Percentiles rank a stretch among this genome's conserved stretches.
phyloP scores from a whole-genome alignment of 805 yeast genomes.

The Sugiyamaella qingdaonensis region DNA sequence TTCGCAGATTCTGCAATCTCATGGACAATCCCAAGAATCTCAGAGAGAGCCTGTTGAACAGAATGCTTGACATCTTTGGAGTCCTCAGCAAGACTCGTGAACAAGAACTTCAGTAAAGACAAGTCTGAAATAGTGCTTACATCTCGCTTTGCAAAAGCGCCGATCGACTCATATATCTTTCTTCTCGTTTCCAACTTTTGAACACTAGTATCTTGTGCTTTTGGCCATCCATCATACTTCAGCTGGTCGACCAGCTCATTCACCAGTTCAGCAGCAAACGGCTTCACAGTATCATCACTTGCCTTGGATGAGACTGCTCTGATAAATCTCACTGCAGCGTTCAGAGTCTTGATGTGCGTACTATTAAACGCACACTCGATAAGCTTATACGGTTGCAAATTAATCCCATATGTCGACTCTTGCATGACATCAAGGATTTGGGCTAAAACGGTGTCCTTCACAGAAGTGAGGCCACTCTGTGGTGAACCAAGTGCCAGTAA shows the following conservation, averaged over 20 bases:
- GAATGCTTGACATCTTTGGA: constrained; percentile 56
- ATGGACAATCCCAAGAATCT: constrained; percentile 48
- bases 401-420: constrained; percentile 51
- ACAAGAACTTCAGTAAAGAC: constrained; percentile 43
- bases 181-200: constrained; percentile 19
- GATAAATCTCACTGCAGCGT: constrained; percentile 57
- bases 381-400: constrained; percentile 43
- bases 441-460: constrained; percentile 49
- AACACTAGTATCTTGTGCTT: constrained; percentile 6
- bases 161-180: constrained; percentile 71
- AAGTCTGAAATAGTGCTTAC: constrained; percentile 35
- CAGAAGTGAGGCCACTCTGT: constrained; percentile 38
- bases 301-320: constrained; percentile 49
- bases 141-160: constrained; percentile 50
- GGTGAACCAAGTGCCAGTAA: constrained; percentile 42
- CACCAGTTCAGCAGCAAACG: constrained; percentile 18
- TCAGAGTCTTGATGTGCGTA: constrained; percentile 48
- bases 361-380: constrained; percentile 52
- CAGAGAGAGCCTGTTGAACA: constrained; percentile 66
- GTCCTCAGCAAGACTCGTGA: constrained; percentile 67
- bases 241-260: constrained; percentile 23
- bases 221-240: constrained; percentile 33
- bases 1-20: constrained; percentile 33
- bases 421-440: constrained; percentile 47
- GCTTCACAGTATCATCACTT: constrained; percentile 24